Evolutionary conservation across 2,329 filamentous ascomycete species (phyloP), one percentile per base, ranked within the genome.

Genomic region (Plectosphaerella cucumerina): DNA sequence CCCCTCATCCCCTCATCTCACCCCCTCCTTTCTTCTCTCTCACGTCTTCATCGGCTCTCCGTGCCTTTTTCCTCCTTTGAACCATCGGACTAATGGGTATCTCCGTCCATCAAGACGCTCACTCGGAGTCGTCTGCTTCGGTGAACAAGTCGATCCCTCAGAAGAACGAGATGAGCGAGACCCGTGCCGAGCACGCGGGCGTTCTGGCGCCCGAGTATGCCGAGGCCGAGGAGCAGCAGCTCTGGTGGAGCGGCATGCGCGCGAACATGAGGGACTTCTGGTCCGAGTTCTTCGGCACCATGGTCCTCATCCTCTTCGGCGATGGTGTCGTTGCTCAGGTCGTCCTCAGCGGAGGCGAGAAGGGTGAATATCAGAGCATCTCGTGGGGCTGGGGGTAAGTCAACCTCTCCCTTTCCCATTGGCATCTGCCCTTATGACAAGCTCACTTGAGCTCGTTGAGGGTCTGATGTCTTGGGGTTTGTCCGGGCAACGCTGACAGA

Each of bases 271-370:
- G 77, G 52, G 83, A 87, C 55, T 77, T 77, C 2, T 81, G 87
- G 56, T 81, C 82, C 1, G 84, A 89, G 58, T 87, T 88, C 67
- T 77, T 85, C 47, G 85, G 84, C 8, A 85, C 81, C 12, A 84
- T 89, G 70, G 76, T 86, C 50, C 66, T 89, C 55, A 72, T 89
- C 52, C 67, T 89, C 39, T 89, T 89, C 59, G 86, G 86, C 4
- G 80, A 89, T 54, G 85, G 84, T n/a, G 81, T 82, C 50, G 82
- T 89, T 18, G 86, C 86, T 3, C 86, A 89, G 64, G 85, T 87
- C 1, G 69, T 82, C 0, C 73, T 89, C 12, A 84, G 80, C 52
- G 65, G 64, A 4, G 64, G 60, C 22, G 61, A 61, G 14, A 78
- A 76, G 59, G 78, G 79, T 41, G 63, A 72, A 52, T 77, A 76